phyloP scores from a whole-genome alignment of 1,139 yeast species.

The Arxiozyma slooffiae region DNA sequence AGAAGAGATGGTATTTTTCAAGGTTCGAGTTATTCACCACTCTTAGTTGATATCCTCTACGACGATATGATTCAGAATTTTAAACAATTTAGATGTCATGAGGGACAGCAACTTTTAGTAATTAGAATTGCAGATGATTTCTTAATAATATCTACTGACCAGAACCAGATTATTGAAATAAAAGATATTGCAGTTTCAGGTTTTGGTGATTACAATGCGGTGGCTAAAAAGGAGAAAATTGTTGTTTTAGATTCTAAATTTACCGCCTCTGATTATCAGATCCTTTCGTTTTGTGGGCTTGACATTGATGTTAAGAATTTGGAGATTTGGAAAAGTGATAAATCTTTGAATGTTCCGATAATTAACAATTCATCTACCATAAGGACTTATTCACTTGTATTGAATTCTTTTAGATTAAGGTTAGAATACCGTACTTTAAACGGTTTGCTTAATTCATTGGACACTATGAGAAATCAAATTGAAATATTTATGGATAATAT shows the following conservation, averaged over 20 bases:
- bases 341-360: conserved; percentile 13
- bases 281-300: conserved; percentile 22
- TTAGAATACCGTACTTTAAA: conserved; percentile 7
- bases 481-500: conserved; percentile 9
- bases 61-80: conserved; percentile 48
- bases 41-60: conserved; percentile 67
- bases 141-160: conserved; percentile 47
- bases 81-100: conserved; percentile 30
- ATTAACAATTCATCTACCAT: conserved; percentile 9
- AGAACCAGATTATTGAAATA: conserved; percentile 21
- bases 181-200: conserved; percentile 29
- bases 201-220: conserved; percentile 50
- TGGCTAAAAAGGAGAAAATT: conserved; percentile 47
- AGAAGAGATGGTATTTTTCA: conserved; percentile 72
- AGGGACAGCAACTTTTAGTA: conserved; percentile 33
- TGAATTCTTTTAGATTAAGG: conserved; percentile 10
- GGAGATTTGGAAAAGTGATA: conserved; percentile 20
- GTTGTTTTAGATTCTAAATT: conserved; percentile 7
- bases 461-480: conserved; percentile 14
- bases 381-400: conserved; percentile 9
- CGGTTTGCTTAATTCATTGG: conserved; percentile 14
- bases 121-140: conserved; percentile 82
- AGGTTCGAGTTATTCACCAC: conserved; percentile 71
- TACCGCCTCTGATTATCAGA: conserved; percentile 1
- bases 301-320: conserved; percentile 14